Base-by-base conservation (phyloP, 768 basidiomycete genomes). In the Chalciporus pseudorubinellus region DNA sequence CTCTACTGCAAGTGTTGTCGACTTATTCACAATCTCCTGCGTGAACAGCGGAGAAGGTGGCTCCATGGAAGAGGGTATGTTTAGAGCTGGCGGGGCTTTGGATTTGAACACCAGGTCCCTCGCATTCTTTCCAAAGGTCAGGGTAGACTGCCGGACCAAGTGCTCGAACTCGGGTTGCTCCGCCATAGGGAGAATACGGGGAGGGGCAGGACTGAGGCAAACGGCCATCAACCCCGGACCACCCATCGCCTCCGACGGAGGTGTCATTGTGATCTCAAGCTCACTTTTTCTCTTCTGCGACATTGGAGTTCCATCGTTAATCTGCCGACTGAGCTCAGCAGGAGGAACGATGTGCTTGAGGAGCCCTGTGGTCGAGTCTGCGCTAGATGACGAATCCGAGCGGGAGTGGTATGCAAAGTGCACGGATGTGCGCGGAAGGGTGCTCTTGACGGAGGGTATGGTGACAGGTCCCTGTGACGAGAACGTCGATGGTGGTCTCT, bases 311-410 rank as follows among this genome's bases (percentile, higher is more conserved):
- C n/a, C 31, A 11, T 29, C 34, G 34, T 16, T 36, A 36, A 61
- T 19, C 47, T 53, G 64, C 34, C 52, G 59, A 44, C 46, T 44
- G 39, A 55, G 44, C 47, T 51, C 42, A 9, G 45, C 39, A 36
- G 55, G 48, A 26, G 53, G 47, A 18, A 50, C 33, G 26, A 55
- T 48, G 26, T 59, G 41, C 24, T 13, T 2, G 22, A 57, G 18
- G 40, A 65, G 53, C 18, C 38, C 48, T 5, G 57, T 58, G 12
- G 43, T 50, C 4, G 62, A 68, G 39, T 66, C 43, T 16, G 47
- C 38, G 16, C 64, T 66, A 12, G 53, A 41, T 36, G 40, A 44
- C 18, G 60, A 65, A 16, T 47, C 52, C 24, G 44, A 44, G 9
- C 52, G 50, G 29, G 48, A 52, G 34, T 61, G 62, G 45, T 33